Evolutionary conservation across 106 monocot genomes (phyloP).

Genomic region (Acorus gramineus): DNA sequence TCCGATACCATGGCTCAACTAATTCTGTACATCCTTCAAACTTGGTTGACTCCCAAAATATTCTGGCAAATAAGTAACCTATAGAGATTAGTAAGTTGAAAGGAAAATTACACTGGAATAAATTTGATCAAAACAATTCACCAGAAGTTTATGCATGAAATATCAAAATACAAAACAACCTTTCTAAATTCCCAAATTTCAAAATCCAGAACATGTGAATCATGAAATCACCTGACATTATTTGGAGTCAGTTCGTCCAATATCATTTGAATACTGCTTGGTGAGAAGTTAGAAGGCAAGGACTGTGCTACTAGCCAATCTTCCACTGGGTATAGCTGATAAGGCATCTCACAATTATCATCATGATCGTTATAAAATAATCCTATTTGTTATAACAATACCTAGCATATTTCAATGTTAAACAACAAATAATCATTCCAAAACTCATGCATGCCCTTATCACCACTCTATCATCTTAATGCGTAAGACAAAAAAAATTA

Average conservation of each 20-base stretch:
- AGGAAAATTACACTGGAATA: neutral
- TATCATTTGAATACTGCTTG: conserved; percentile 33
- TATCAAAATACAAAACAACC: no score
- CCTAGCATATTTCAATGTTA: no score
- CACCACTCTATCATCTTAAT: no score
- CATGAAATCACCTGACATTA: conserved; percentile 55
- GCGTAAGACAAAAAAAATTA: no score
- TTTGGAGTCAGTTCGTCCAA: conserved; percentile 42
- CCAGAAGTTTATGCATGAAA: no score
- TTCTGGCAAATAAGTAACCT: conserved; percentile 17
- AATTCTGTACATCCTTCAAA: conserved; percentile 69
- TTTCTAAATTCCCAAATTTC: no score
- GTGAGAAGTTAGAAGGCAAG: conserved; percentile 65
- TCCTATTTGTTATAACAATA: no score
- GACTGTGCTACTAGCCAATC: conserved; percentile 83
- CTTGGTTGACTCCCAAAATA: conserved; percentile 84
- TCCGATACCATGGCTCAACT: conserved; percentile 87
- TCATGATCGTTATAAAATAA: no score
- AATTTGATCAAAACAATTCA: no score
- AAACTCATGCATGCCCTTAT: no score
- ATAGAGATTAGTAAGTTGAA: neutral
- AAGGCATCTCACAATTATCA: neutral
- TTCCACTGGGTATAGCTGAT: conserved; percentile 77
- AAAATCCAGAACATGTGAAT: no score
- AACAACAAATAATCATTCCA: no score